These are phyloP conservation scores for Phytopythium aichiense DNA, from an alignment of 352 stramenopile species.

Conservation along the genomic window DNA sequence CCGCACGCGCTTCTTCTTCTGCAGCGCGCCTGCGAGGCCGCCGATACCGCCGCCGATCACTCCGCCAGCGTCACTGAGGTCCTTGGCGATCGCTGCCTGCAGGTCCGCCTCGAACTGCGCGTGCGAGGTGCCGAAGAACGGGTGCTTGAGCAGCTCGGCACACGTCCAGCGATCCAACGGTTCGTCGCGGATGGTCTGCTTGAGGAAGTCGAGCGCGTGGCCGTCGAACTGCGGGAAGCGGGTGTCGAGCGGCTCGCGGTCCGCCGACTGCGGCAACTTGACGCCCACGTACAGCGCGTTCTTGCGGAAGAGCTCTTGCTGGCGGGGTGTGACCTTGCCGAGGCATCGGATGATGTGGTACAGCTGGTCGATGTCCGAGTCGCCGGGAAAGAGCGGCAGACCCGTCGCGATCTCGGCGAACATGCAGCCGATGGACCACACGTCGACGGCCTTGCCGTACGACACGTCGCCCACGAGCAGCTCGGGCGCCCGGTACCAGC, in stretches of 20 bases:
- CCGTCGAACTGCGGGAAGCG: constrained; percentile 72
- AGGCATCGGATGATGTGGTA: constrained; percentile 85
- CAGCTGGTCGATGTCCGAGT: constrained; percentile 95
- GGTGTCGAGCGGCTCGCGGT: constrained; percentile 53
- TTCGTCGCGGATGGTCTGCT: constrained; percentile 73
- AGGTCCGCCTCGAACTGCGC: constrained; percentile 64
- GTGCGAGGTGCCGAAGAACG: constrained; percentile 58
- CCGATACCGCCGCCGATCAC: neutral
- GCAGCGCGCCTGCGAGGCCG: constrained; percentile 10
- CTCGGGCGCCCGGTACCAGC: constrained; percentile 95
- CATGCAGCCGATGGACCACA: constrained; percentile 97
- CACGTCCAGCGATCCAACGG: constrained; percentile 80
- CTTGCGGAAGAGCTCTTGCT: constrained; percentile 81
- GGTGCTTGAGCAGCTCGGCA: constrained; percentile 64
- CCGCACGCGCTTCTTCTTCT: constrained; percentile 56
- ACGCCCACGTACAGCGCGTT: constrained; percentile 80
- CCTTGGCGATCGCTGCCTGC: constrained; percentile 59
- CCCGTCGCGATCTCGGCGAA: constrained; percentile 95
- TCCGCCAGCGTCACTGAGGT: constrained; percentile 57
- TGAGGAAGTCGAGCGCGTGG: constrained; percentile 58
- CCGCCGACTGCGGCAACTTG: constrained; percentile 54
- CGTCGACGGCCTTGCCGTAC: constrained; percentile 96
- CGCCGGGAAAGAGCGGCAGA: constrained; percentile 94
- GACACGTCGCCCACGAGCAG: constrained; percentile 83
- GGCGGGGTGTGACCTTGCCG: constrained; percentile 58